Conservation (phyloP, 1,139 yeast genomes). For the Kurtzmaniella natalensis region DNA sequence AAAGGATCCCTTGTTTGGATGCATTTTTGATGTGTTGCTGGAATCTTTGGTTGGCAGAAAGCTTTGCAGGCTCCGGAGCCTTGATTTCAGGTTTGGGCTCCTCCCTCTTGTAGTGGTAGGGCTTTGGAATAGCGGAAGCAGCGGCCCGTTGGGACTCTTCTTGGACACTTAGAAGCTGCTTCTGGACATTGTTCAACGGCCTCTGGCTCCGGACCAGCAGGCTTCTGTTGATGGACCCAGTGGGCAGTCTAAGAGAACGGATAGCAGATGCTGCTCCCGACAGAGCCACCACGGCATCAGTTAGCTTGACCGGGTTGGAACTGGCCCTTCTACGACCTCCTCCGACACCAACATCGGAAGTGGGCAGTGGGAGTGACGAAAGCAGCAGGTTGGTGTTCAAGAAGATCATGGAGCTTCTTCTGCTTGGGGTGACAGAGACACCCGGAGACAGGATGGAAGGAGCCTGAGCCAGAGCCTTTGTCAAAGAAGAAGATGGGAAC, state of each 20-base stretch:
- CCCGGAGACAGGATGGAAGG: conserved; percentile 10
- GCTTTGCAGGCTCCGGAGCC: conserved; percentile 11
- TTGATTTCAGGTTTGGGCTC: conserved; percentile 7
- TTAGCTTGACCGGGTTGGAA: conserved; percentile 30
- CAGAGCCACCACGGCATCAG: conserved; percentile 17
- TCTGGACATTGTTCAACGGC: conserved; percentile 9
- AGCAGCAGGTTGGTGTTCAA: conserved; percentile 20
- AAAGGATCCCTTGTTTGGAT: conserved; percentile 33
- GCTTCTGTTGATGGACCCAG: conserved; percentile 13
- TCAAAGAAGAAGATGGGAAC: conserved; percentile 12
- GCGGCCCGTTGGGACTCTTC: conserved; percentile 19
- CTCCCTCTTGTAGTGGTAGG: no score
- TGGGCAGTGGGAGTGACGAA: conserved; percentile 9
- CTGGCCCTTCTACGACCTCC: conserved; percentile 33
- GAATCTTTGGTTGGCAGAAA: conserved; percentile 39
- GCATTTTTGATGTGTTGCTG: conserved; percentile 40
- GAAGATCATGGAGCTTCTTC: conserved; percentile 29
- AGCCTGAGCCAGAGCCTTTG: no score
- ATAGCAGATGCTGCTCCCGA: conserved; percentile 38
- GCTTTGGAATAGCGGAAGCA: no score
- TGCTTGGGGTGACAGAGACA: conserved; percentile 1
- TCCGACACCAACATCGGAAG: background rate
- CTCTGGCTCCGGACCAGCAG: conserved; percentile 13
- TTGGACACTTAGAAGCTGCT: conserved; percentile 12
- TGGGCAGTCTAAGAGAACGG: conserved; percentile 9